Evolutionary conservation across 2,329 filamentous ascomycete species (phyloP), one percentile per base, ranked within the genome.

Genomic region (Microdochium trichocladiopsis): DNA sequence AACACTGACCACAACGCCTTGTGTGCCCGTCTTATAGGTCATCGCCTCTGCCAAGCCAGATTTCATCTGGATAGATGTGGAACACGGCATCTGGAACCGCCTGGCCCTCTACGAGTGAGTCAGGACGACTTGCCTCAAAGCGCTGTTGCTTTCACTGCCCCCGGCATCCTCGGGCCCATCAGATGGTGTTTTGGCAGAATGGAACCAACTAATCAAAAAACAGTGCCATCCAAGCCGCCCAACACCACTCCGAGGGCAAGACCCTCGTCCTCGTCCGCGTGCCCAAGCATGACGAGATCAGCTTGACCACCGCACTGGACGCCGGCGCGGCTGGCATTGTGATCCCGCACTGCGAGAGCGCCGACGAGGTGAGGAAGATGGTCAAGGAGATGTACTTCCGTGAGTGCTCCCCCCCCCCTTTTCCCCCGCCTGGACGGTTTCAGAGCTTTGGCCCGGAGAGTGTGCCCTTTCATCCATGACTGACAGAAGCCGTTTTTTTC

Each of bases 181-280:
- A n/a, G n/a, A n/a, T n/a, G n/a, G n/a, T n/a, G n/a, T n/a, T n/a
- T n/a, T n/a, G n/a, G n/a, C n/a, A n/a, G n/a, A n/a, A n/a, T n/a
- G n/a, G n/a, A n/a, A n/a, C n/a, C n/a, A n/a, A n/a, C n/a, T n/a
- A n/a, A n/a, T n/a, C n/a, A 5, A 47, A 25, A 50, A n/a, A 18
- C 23, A 58, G 56, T 36, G 55, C 56, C 16, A 55, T 58, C 37
- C 58, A 60, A 2, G 55, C 57, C 28, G 57, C 53, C 12, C 57
- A 59, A 41, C 56, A 59, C 31, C 59, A 61, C 48, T 59, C 58
- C 21, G 59, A 61, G 53, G 59, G 59, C 41, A 56, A 56, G 51
- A 48, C 57, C 12, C 25, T 60, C 50, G 58, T 57, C 11, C 48
- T 60, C 28, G 53, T 56, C 49, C 57, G 59, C 9, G 52, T 60